A percentile compares a stretch with the other conserved stretches of the same genome.
These are phyloP conservation scores for Pichia occidentalis DNA, from an alignment of 805 yeast genomes.

Conservation along the genomic window DNA sequence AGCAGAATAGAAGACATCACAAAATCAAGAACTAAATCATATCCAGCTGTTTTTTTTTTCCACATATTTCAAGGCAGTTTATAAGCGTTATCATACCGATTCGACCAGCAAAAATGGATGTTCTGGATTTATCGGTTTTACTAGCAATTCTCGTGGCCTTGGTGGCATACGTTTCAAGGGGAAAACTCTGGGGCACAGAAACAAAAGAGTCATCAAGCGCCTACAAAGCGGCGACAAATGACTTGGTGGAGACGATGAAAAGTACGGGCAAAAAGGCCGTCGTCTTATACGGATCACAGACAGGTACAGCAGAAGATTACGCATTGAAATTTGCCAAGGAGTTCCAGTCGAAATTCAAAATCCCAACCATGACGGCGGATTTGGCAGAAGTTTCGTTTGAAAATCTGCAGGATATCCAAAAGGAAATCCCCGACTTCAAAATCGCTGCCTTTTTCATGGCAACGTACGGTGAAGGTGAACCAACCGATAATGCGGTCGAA, in stretches of 20 bases:
- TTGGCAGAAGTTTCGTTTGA: slow-evolving; percentile 85
- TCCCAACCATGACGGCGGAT: slow-evolving; percentile 80
- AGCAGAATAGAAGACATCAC: too few relatives aligned
- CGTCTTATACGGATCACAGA: slow-evolving; percentile 89
- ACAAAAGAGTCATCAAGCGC: slow-evolving; percentile 23
- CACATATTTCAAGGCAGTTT: background rate
- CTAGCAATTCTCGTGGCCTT: slow-evolving; percentile 61
- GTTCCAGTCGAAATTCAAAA: slow-evolving; percentile 70
- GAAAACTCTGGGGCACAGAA: slow-evolving; percentile 40
- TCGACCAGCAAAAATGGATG: slow-evolving; percentile 49
- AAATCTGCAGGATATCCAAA: slow-evolving; percentile 56
- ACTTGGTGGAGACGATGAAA: slow-evolving; percentile 50
- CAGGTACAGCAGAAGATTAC: slow-evolving; percentile 98
- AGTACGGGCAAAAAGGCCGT: slow-evolving; percentile 66
- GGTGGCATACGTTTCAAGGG: slow-evolving; percentile 61
- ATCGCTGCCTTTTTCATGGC: slow-evolving; percentile 65
- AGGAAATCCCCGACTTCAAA: slow-evolving; percentile 49
- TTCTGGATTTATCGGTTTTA: slow-evolving; percentile 64
- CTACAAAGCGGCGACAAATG: slow-evolving; percentile 42
- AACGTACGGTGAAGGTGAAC: slow-evolving; percentile 98
- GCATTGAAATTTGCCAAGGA: slow-evolving; percentile 89
- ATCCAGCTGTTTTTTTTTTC: too few relatives aligned
- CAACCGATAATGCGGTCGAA: slow-evolving; percentile 87
- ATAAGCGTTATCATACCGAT: too few relatives aligned
- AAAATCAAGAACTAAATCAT: too few relatives aligned